A percentile compares a stretch with the other conserved stretches of the same genome.
Evolutionary conservation across 495 filamentous ascomycete genomes (phyloP).

Genomic region (Rhypophila decipiens): DNA sequence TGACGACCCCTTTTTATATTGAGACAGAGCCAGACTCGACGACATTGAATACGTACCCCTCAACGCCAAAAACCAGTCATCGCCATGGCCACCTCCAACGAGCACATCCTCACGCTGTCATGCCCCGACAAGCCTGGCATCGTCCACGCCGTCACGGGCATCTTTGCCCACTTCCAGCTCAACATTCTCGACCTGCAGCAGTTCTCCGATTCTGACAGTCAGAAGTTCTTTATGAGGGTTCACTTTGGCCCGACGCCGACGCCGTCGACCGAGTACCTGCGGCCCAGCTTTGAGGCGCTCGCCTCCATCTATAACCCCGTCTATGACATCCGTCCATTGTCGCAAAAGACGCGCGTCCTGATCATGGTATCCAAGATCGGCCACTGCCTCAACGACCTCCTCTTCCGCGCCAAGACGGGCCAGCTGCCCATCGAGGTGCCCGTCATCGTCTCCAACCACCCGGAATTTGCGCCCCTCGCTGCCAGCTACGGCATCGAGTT

Average conservation of each 20-base stretch:
- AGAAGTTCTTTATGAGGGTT: slow-evolving; percentile 74
- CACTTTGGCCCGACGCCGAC: slow-evolving; percentile 52
- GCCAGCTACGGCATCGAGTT: slow-evolving; percentile 66
- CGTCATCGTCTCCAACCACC: slow-evolving; percentile 66
- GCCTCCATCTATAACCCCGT: slow-evolving; percentile 52
- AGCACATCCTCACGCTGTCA: slow-evolving; percentile 68
- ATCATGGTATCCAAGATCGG: slow-evolving; percentile 82
- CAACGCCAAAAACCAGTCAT: not conserved
- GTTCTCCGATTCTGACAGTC: slow-evolving; percentile 58
- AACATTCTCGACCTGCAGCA: slow-evolving; percentile 72
- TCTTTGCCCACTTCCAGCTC: slow-evolving; percentile 57
- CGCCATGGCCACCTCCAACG: slow-evolving; percentile 23
- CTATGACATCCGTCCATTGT: slow-evolving; percentile 55
- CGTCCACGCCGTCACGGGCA: slow-evolving; percentile 67
- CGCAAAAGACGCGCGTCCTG: slow-evolving; percentile 60
- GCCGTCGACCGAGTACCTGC: slow-evolving; percentile 36
- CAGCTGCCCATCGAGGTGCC: slow-evolving; percentile 64
- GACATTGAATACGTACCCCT: not conserved
- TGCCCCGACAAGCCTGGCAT: slow-evolving; percentile 71
- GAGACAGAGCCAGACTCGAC: not conserved
- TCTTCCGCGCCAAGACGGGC: slow-evolving; percentile 60
- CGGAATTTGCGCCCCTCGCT: slow-evolving; percentile 60
- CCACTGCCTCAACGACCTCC: slow-evolving; percentile 73
- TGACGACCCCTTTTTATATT: no score
- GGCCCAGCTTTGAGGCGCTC: slow-evolving; percentile 46